Evolutionary conservation across 2,329 filamentous ascomycete species (phyloP), one percentile per base, ranked within the genome.

Genomic region (Aureobasidium namibiae): DNA sequence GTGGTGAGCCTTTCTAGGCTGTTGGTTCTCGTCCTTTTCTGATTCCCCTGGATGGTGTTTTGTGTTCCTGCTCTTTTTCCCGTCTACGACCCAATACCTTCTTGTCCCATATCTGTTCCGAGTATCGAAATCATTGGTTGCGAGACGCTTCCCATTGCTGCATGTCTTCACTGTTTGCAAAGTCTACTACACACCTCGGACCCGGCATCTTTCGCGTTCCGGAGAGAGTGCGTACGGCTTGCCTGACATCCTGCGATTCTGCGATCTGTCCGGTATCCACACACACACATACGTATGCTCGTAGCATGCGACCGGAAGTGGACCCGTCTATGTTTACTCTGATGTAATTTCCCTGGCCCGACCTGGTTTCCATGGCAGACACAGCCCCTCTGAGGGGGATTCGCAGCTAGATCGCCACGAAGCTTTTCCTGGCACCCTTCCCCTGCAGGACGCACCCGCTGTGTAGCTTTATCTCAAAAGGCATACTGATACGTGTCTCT

Each of bases 1-100:
- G 68, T 42, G 65, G 63, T 26, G 53, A 73, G 45, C 63, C 64
- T 16, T 65, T 42, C 34, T 66, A 52, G 63, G 18, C n/a, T 24
- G 14, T 34, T 9, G 11, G n/a, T 14, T 26, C 8, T 36, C 34
- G 26, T 29, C 24, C 4, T n/a, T 54, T 18, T 23, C n/a, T 41
- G 16, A n/a, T 31, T 54, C n/a, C 14, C 10, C 10, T 18, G 29
- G 18, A 16, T 18, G 21, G 13, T 36, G 31, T 24, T 36, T 29
- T 36, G 10, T 23, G 33, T 38, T 45, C 39, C 52, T 45, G 24
- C 39, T 56, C 52, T 56, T 45, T 56, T n/a, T 21, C 23, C 16
- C 11, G 11, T 10, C n/a, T n/a, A 16, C 16, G 21, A 44, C 13
- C 5, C 23, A n/a, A 29, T 26, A 42, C 9, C 14, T 16, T 16